These are phyloP conservation scores for Neofusicoccum kwambonambiense DNA, from an alignment of 2,329 filamentous ascomycete genomes.

Conservation along the genomic window DNA sequence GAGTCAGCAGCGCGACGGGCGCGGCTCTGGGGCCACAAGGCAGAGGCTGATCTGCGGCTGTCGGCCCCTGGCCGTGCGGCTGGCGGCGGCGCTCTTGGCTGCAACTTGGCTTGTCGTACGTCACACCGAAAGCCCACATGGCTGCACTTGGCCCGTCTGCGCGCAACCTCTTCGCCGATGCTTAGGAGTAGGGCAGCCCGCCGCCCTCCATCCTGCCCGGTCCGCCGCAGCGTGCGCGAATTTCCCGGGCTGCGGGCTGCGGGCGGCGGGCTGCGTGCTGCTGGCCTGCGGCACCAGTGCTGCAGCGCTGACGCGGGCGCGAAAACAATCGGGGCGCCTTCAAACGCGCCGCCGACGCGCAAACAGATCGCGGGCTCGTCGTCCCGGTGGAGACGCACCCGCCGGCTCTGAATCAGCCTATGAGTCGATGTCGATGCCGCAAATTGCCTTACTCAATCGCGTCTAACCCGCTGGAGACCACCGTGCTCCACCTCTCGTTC, in stretches of 20 bases:
- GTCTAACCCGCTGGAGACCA: slow-evolving; percentile 5
- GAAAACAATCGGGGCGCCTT: not conserved
- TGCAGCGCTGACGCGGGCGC: not conserved
- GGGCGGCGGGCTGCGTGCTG: no score
- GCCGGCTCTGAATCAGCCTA: slow-evolving; percentile 3
- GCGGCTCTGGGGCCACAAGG: not conserved
- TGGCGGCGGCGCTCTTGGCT: not conserved
- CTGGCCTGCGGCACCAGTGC: no score
- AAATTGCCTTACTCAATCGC: not conserved
- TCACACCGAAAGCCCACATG: slow-evolving; percentile 5
- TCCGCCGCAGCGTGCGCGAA: not conserved
- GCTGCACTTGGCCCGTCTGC: not conserved
- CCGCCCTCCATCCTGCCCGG: no score
- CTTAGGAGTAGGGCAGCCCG: not conserved
- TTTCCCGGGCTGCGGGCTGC: not conserved
- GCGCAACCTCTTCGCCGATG: slow-evolving; percentile 1
- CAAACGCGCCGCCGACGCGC: slow-evolving; percentile 1
- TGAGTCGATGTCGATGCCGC: not conserved
- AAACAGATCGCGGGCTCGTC: not conserved
- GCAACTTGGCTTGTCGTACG: slow-evolving; percentile 5
- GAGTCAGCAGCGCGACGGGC: not conserved
- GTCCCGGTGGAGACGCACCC: not conserved
- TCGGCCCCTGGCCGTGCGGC: not conserved
- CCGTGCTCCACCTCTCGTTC: slow-evolving; percentile 9
- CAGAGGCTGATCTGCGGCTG: not conserved